These are phyloP conservation scores for Fusarium chaquense DNA, from an alignment of 2,329 filamentous ascomycete genomes.

Conservation along the genomic window DNA sequence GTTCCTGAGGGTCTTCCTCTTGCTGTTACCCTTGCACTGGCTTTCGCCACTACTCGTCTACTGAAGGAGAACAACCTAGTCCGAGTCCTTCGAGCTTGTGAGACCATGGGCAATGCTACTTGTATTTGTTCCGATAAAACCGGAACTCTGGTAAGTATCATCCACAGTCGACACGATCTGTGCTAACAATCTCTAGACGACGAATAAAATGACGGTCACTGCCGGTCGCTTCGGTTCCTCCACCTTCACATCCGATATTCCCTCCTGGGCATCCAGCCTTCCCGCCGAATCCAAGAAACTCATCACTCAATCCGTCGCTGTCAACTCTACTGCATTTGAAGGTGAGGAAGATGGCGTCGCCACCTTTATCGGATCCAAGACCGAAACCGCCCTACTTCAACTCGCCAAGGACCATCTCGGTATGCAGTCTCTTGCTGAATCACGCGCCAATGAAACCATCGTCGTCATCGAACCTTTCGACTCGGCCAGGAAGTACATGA, in stretches of 20 bases:
- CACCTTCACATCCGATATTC: constrained; percentile 49
- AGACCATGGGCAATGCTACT: constrained; percentile 84
- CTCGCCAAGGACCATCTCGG: constrained; percentile 75
- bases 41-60: constrained; percentile 82
- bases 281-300: constrained; percentile 45
- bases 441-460: constrained; percentile 70
- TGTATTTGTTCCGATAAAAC: constrained; percentile 78
- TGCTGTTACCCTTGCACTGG: constrained; percentile 81
- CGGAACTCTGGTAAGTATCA: constrained; percentile 62
- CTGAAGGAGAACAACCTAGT: constrained; percentile 82
- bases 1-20: constrained; percentile 82
- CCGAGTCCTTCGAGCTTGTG: constrained; percentile 79
- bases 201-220: constrained; percentile 76
- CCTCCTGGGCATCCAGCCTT: constrained; percentile 37
- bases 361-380: constrained; percentile 81
- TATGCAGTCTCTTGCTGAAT: constrained; percentile 73
- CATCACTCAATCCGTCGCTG: constrained; percentile 59
- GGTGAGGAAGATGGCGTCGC: constrained; percentile 73
- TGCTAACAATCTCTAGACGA: constrained; percentile 46
- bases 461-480: constrained; percentile 80
- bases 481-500: constrained; percentile 80
- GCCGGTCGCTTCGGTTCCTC: constrained; percentile 68
- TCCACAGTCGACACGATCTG: fast-evolving
- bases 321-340: constrained; percentile 82
- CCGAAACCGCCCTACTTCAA: constrained; percentile 77